phyloP scores from a whole-genome alignment of 2,329 filamentous ascomycete genomes.

The Capronia americana region DNA sequence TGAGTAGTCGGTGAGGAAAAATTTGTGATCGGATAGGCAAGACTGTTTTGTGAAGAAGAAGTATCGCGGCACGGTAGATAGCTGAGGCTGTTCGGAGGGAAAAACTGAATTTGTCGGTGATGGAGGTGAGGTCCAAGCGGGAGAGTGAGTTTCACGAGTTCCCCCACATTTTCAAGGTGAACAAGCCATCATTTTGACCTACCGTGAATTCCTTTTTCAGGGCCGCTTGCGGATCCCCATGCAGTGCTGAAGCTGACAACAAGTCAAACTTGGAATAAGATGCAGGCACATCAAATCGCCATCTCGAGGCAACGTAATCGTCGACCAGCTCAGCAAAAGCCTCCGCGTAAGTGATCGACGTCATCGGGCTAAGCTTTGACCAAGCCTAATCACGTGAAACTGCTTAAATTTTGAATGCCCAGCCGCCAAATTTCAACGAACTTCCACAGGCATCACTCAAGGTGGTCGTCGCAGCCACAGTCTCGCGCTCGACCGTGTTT shows the following conservation, averaged over 20 bases:
- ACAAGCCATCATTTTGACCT: neutral
- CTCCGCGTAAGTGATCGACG: neutral
- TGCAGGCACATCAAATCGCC: constrained; percentile 1
- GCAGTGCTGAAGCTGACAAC: neutral
- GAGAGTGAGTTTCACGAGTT: neutral
- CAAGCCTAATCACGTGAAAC: neutral
- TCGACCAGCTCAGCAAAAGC: constrained; percentile 4
- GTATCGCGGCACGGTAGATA: constrained; percentile 6
- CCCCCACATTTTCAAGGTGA: constrained; percentile 13
- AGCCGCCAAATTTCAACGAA: neutral
- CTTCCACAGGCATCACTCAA: neutral
- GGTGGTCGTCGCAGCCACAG: neutral
- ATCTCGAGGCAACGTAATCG: constrained; percentile 18
- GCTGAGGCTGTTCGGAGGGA: constrained; percentile 11
- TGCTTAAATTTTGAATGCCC: neutral
- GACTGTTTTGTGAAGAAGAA: neutral
- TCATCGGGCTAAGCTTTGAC: constrained; percentile 13
- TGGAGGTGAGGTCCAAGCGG: neutral
- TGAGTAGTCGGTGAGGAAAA: neutral
- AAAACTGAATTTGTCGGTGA: neutral
- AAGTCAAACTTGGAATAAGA: constrained; percentile 19
- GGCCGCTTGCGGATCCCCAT: neutral
- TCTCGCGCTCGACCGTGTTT: neutral
- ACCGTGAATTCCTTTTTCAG: neutral
- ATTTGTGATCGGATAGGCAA: neutral